Conservation (phyloP, 2,329 filamentous ascomycete genomes). For the Cadophora malorum region DNA sequence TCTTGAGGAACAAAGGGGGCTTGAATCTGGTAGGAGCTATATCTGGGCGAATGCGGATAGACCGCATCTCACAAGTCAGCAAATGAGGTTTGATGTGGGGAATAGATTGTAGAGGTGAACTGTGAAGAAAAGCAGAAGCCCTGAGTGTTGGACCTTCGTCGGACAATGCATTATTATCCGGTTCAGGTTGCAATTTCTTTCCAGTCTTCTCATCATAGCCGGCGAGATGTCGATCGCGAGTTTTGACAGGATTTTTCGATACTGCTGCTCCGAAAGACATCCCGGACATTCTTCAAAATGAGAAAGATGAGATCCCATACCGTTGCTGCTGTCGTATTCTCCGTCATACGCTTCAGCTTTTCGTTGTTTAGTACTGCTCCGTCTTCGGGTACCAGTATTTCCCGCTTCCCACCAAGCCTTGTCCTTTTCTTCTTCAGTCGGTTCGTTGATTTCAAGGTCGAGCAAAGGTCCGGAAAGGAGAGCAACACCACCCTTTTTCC, state of each 20-base stretch:
- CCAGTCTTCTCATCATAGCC: conserved; percentile 24
- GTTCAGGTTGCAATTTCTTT: conserved; percentile 19
- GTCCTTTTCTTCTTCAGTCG: conserved; percentile 53
- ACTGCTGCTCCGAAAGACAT: conserved; percentile 31
- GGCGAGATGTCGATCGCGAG: conserved; percentile 18
- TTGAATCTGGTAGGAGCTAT: conserved; percentile 73
- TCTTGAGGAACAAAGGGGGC: conserved; percentile 84
- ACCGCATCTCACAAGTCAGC: conserved; percentile 47
- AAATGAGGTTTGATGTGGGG: conserved; percentile 35
- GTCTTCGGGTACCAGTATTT: conserved; percentile 51
- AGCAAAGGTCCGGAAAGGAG: conserved; percentile 64
- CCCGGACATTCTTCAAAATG: conserved; percentile 29
- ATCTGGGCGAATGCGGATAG: conserved; percentile 45
- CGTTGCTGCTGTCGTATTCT: conserved; percentile 68
- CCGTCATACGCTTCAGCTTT: conserved; percentile 70
- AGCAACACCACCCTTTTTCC: conserved; percentile 71
- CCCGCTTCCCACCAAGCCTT: conserved; percentile 80
- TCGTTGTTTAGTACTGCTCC: conserved; percentile 45
- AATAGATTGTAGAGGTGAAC: background rate
- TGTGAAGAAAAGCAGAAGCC: conserved; percentile 8
- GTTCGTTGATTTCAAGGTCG: conserved; percentile 57
- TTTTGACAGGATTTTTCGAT: conserved; percentile 18
- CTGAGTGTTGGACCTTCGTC: background rate
- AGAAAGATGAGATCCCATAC: conserved; percentile 47
- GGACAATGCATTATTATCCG: background rate